Percentiles rank a stretch among this genome's conserved stretches.
Conservation (phyloP, 805 yeast species). For the Candida endomychidarum region DNA sequence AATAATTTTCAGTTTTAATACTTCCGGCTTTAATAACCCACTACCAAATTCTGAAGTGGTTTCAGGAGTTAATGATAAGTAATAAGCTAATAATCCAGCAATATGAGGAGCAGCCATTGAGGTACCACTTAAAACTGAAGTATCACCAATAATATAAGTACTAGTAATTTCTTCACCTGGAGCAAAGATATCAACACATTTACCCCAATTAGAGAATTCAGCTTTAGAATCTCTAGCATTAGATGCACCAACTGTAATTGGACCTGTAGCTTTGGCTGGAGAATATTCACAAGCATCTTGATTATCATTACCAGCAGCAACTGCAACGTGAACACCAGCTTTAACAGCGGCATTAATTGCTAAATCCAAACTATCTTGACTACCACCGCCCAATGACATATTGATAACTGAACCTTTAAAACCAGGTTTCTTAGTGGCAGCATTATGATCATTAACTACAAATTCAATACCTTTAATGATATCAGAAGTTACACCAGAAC, state of each 20-base stretch:
- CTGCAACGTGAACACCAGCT: conserved; percentile 59
- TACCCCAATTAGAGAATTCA: conserved; percentile 54
- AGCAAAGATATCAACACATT: conserved; percentile 53
- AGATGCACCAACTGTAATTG: conserved; percentile 54
- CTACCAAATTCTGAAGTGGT: conserved; percentile 48
- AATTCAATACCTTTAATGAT: conserved; percentile 43
- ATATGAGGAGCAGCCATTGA: conserved; percentile 66
- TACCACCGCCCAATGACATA: conserved; percentile 63
- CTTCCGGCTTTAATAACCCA: conserved; percentile 49
- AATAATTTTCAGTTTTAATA: conserved; percentile 53
- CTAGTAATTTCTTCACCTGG: conserved; percentile 58
- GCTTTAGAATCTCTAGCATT: conserved; percentile 47
- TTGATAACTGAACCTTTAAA: conserved; percentile 62
- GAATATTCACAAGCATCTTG: conserved; percentile 59
- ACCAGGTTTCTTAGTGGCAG: conserved; percentile 31
- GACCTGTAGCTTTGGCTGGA: conserved; percentile 60
- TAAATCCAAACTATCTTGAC: conserved; percentile 53
- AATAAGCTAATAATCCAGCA: conserved; percentile 56
- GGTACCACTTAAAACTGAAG: conserved; percentile 57
- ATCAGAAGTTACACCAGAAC: conserved; percentile 42
- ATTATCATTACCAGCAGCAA: conserved; percentile 64
- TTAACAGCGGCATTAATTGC: conserved; percentile 59
- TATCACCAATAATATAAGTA: conserved; percentile 57
- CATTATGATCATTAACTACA: conserved; percentile 37
- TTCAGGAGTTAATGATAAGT: conserved; percentile 55